phyloP scores from a whole-genome alignment of 2,329 filamentous ascomycete genomes.

The Diaporthe caulivora region DNA sequence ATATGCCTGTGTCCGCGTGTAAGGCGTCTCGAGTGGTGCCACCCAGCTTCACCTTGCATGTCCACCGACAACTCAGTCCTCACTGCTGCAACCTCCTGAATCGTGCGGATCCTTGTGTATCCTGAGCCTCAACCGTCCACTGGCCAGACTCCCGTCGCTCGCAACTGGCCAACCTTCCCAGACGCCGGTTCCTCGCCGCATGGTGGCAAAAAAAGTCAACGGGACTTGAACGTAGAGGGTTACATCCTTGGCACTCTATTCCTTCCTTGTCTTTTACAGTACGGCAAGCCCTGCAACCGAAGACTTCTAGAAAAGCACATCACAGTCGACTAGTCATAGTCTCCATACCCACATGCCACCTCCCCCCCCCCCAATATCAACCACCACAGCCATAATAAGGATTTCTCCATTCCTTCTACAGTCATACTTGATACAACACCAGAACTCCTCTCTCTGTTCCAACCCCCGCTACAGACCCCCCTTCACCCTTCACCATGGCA shows the following conservation, averaged over 20 bases:
- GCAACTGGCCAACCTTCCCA: not conserved
- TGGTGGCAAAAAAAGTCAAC: conserved; percentile 13
- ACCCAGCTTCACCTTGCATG: conserved; percentile 29
- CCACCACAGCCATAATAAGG: not conserved
- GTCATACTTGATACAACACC: not conserved
- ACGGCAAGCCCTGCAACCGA: conserved; percentile 25
- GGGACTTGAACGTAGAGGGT: conserved; percentile 8
- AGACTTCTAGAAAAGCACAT: conserved; percentile 30
- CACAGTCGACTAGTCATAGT: conserved; percentile 28
- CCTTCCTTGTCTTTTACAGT: not conserved
- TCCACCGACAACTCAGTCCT: conserved; percentile 7
- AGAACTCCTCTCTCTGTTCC: not conserved
- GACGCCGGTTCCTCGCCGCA: conserved; percentile 8
- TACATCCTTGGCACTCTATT: conserved; percentile 2
- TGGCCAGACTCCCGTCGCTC: not conserved
- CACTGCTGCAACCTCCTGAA: conserved; percentile 26
- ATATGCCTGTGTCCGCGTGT: conserved; percentile 14
- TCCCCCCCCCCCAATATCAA: not conserved
- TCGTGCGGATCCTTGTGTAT: conserved; percentile 24
- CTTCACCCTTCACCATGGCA: conserved; percentile 37
- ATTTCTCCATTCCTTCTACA: not conserved
- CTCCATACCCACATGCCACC: not conserved
- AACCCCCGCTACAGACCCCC: not conserved
- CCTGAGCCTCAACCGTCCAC: conserved; percentile 17
- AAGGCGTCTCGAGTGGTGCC: not conserved